Evolutionary conservation across 2,329 filamentous ascomycete species (phyloP).

Genomic region (Hypomyces rosellus): DNA sequence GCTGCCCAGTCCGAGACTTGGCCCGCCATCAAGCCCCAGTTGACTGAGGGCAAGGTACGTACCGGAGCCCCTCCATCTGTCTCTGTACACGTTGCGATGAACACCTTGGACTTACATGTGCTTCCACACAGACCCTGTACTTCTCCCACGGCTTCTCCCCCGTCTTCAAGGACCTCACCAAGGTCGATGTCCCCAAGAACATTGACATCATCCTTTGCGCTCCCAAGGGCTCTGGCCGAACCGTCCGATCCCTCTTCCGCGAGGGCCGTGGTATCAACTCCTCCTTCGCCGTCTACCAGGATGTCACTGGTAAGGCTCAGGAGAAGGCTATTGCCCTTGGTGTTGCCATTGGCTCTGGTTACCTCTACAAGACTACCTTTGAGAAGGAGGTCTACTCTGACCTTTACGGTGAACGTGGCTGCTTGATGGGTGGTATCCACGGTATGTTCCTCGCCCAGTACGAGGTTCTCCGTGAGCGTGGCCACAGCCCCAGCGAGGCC

Average conservation of each 20-base stretch:
- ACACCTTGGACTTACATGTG: no score
- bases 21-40: slow-evolving; percentile 95
- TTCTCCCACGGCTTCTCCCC: slow-evolving; percentile 99
- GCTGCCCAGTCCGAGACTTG: slow-evolving; percentile 98
- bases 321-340: slow-evolving; percentile 96
- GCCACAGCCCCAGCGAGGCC: slow-evolving; percentile 94
- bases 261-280: slow-evolving; percentile 99
- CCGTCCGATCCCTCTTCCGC: slow-evolving; percentile 96
- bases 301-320: slow-evolving; percentile 95
- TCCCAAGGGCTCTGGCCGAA: slow-evolving; percentile 98
- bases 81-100: neutral
- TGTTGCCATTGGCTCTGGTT: slow-evolving; percentile 93
- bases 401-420: slow-evolving; percentile 99
- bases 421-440: slow-evolving; percentile 99
- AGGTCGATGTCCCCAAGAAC: slow-evolving; percentile 91
- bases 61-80: neutral
- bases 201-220: slow-evolving; percentile 99
- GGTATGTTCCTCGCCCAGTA: slow-evolving; percentile 99
- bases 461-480: slow-evolving; percentile 98
- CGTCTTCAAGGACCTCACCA: slow-evolving; percentile 99
- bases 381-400: slow-evolving; percentile 99
- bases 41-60: slow-evolving; percentile 94
- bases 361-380: slow-evolving; percentile 99
- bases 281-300: slow-evolving; percentile 96
- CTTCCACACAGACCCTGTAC: slow-evolving; percentile 73